Conservation (phyloP, 495 filamentous ascomycete genomes). For the Neurospora tetrasperma region DNA sequence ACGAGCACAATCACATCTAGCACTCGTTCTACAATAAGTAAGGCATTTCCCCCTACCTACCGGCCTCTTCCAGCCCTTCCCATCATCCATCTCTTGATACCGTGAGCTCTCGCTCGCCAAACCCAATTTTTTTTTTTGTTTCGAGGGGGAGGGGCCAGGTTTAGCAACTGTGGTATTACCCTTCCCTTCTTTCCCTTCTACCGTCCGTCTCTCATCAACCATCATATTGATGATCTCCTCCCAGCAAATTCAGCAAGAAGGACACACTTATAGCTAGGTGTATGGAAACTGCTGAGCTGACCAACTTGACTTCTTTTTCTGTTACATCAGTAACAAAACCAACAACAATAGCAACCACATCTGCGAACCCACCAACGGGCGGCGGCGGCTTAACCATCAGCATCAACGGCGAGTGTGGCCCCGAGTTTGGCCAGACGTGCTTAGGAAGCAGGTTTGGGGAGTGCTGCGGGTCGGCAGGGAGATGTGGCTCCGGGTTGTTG, state of each 20-base stretch:
- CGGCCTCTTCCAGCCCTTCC: neutral
- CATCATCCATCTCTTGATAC: neutral
- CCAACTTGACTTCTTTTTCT: neutral
- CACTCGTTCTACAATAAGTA: neutral
- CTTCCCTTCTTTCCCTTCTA: neutral
- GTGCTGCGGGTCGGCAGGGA: slow-evolving; percentile 26
- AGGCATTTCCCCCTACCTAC: neutral
- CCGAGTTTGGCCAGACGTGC: slow-evolving; percentile 23
- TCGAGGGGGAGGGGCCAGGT: neutral
- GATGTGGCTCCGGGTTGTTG: slow-evolving; percentile 20
- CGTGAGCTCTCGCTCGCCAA: neutral
- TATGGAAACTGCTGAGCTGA: neutral
- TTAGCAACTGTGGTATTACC: neutral
- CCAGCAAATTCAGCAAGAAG: neutral
- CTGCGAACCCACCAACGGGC: neutral
- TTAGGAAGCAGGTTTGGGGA: slow-evolving; percentile 23
- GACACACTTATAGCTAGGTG: neutral
- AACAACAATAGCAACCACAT: neutral
- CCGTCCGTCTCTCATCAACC: neutral
- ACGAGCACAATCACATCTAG: neutral
- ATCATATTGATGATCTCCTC: neutral
- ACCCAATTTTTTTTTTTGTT: neutral
- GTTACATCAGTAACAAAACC: neutral
- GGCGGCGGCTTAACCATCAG: slow-evolving; percentile 4
- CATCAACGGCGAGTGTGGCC: slow-evolving; percentile 14